Conservation (phyloP, 1,139 yeast species). For the Yamadazyma atlantica region DNA sequence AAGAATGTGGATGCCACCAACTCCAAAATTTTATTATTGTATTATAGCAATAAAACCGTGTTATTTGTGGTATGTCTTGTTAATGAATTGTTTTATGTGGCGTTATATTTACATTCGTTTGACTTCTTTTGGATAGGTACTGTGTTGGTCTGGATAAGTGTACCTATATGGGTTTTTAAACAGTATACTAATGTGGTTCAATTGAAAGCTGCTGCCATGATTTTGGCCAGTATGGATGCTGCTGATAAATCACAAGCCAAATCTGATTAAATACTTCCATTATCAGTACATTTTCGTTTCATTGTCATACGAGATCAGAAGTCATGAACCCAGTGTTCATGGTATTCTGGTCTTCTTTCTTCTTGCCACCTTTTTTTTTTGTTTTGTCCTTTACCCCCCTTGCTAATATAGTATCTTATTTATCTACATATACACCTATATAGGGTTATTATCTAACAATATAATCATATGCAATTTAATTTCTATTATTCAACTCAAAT, state of each 20-base stretch:
- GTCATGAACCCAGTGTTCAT: too few species aligned
- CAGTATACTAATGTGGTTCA: constrained; percentile 90
- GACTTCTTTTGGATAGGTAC: constrained; percentile 68
- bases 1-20: constrained; percentile 77
- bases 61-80: constrained; percentile 87
- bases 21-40: constrained; percentile 71
- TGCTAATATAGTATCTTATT: constrained; percentile 3
- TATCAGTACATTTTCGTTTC: neutral
- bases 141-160: constrained; percentile 58
- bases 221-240: constrained; percentile 80
- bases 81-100: constrained; percentile 90
- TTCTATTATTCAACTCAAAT: constrained; percentile 3
- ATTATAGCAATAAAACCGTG: constrained; percentile 83
- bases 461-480: constrained; percentile 3
- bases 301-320: too few species aligned
- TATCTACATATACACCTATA: constrained; percentile 2
- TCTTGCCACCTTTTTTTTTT: constrained; percentile 2
- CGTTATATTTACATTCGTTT: constrained; percentile 76
- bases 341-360: constrained; percentile 1
- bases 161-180: constrained; percentile 89
- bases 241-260: constrained; percentile 39
- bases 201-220: constrained; percentile 78
- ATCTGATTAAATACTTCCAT: neutral
- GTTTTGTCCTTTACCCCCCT: constrained; percentile 4
- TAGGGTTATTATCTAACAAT: constrained; percentile 1